Evolutionary conservation across 208 protist genomes (phyloP).

Genomic region (Leishmania amazonensis): DNA sequence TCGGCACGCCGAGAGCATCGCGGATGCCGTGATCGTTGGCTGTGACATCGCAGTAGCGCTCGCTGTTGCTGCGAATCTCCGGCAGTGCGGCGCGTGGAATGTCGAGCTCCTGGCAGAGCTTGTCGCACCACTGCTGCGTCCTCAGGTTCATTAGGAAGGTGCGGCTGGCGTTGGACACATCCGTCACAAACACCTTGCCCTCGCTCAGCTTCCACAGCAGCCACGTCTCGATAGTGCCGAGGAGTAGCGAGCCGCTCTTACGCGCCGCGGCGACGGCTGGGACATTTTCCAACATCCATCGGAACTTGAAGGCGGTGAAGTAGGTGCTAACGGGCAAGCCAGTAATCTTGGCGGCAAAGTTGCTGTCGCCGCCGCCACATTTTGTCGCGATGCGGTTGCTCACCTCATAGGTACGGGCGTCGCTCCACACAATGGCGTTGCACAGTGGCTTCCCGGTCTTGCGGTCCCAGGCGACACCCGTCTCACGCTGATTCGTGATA

Average conservation of each 20-base stretch:
- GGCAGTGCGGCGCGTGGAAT: conserved; percentile 93
- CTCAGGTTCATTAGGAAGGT: conserved; percentile 98
- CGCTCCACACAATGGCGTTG: conserved; percentile 96
- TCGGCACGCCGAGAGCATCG: conserved; percentile 34
- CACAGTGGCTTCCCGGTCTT: conserved; percentile 93
- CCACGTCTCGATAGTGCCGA: conserved; percentile 98
- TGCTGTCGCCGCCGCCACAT: conserved; percentile 45
- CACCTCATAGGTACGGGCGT: conserved; percentile 74
- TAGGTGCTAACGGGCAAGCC: conserved; percentile 97
- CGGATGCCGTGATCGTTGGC: conserved; percentile 39
- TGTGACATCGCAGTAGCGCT: conserved; percentile 52
- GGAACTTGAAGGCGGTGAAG: conserved; percentile 97
- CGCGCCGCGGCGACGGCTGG: conserved; percentile 73
- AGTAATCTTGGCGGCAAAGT: conserved; percentile 52
- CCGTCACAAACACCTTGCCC: conserved; percentile 89
- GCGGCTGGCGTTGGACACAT: conserved; percentile 97
- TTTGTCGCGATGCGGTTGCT: conserved; percentile 43
- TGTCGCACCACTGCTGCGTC: conserved; percentile 93
- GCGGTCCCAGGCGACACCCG: conserved; percentile 97
- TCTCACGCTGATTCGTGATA: conserved; percentile 99
- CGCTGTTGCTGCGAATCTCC: conserved; percentile 89
- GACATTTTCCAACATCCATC: conserved; percentile 97
- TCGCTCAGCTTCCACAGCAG: conserved; percentile 96
- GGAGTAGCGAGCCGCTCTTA: conserved; percentile 64
- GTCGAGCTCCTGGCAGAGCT: conserved; percentile 74